Evolutionary conservation across 768 basidiomycete genomes (phyloP).

Genomic region (Suillus spraguei): DNA sequence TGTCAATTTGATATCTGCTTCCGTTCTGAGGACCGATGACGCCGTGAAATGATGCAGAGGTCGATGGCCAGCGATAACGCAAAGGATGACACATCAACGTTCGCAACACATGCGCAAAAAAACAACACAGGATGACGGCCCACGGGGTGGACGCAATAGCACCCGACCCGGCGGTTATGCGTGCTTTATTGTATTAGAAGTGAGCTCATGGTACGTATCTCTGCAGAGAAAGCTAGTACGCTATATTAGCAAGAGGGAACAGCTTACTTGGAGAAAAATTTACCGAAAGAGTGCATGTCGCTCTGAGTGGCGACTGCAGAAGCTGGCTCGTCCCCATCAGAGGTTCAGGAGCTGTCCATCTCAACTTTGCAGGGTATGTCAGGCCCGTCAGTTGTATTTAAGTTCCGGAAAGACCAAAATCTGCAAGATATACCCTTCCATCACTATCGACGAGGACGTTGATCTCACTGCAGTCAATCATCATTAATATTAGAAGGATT

Average conservation of each 20-base stretch:
- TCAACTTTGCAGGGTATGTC: neutral
- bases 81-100: too few species aligned
- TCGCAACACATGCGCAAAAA: too few species aligned
- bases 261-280: neutral
- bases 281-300: neutral
- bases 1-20: too few species aligned
- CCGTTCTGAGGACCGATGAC: too few species aligned
- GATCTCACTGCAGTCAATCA: neutral
- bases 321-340: neutral
- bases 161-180: too few species aligned
- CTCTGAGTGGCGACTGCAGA: neutral
- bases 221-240: neutral
- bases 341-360: conserved; percentile 2
- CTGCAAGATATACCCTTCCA: neutral
- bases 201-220: neutral
- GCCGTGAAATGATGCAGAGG: too few species aligned
- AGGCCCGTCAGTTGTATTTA: neutral
- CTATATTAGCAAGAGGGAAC: neutral
- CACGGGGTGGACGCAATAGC: too few species aligned
- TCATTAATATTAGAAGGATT: neutral
- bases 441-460: neutral
- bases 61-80: too few species aligned
- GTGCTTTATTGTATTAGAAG: too few species aligned
- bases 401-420: neutral
- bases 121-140: too few species aligned